phyloP scores from a whole-genome alignment of 768 basidiomycete genomes.

The Podaxis carcinomalis region DNA sequence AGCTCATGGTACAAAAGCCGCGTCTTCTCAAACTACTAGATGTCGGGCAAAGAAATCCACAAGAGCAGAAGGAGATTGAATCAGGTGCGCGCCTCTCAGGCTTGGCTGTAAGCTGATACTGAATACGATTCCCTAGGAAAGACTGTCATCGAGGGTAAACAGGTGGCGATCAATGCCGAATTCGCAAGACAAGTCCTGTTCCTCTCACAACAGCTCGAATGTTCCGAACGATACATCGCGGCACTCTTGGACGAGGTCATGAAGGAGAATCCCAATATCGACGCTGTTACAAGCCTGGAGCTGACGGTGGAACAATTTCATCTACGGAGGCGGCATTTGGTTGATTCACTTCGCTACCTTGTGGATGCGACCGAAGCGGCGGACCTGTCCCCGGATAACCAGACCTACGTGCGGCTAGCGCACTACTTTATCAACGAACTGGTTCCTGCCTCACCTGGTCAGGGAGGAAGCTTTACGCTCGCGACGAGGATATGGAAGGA shows the following conservation, averaged over 20 bases:
- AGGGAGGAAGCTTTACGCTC: conserved; percentile 39
- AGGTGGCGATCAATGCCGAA: conserved; percentile 72
- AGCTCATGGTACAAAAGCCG: conserved; percentile 62
- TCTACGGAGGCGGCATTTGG: conserved; percentile 60
- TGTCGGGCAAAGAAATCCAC: conserved; percentile 53
- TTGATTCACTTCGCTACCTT: conserved; percentile 66
- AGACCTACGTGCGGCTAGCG: conserved; percentile 48
- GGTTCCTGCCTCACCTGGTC: conserved; percentile 30
- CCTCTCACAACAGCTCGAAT: conserved; percentile 75
- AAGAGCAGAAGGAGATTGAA: conserved; percentile 71
- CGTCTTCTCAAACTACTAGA: conserved; percentile 62
- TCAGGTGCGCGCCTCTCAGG: conserved; percentile 38
- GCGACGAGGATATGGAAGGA: conserved; percentile 56
- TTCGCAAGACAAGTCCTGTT: conserved; percentile 76
- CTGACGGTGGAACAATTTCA: conserved; percentile 65
- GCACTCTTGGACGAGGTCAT: conserved; percentile 63
- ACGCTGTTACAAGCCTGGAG: conserved; percentile 56
- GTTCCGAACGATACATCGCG: conserved; percentile 80
- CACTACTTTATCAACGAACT: conserved; percentile 55
- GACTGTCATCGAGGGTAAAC: conserved; percentile 55
- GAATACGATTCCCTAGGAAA: conserved; percentile 45
- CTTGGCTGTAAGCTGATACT: not conserved
- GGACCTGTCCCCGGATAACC: conserved; percentile 36
- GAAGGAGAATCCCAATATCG: conserved; percentile 60
- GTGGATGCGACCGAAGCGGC: conserved; percentile 58